phyloP scores from a whole-genome alignment of 2,329 filamentous ascomycete species.

The Aureobasidium mangrovei region DNA sequence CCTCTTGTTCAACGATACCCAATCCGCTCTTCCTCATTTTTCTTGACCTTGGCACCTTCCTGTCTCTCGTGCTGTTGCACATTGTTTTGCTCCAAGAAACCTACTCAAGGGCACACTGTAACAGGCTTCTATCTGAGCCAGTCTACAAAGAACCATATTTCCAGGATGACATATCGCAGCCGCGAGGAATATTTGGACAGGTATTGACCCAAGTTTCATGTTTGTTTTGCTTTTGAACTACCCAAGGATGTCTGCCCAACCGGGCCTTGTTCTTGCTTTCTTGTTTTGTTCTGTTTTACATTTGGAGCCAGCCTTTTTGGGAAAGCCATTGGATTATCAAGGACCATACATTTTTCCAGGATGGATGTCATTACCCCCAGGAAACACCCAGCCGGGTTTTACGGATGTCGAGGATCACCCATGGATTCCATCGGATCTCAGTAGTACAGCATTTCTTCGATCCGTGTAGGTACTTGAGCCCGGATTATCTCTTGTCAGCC shows the following conservation, averaged over 20 bases:
- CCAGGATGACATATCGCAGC: constrained; percentile 32
- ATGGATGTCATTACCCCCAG: not conserved
- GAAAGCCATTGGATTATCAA: constrained; percentile 10
- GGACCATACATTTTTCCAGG: not conserved
- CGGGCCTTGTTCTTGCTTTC: constrained; percentile 16
- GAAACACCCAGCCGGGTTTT: not conserved
- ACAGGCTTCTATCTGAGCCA: constrained; percentile 15
- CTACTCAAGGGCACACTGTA: constrained; percentile 2
- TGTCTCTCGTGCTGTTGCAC: constrained; percentile 10
- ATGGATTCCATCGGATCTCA: not conserved
- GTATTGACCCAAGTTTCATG: constrained; percentile 24
- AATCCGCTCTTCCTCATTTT: constrained; percentile 6
- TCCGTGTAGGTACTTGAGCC: constrained; percentile 3
- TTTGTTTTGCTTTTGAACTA: constrained; percentile 16
- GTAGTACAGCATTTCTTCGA: constrained; percentile 6
- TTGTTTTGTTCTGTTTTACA: constrained; percentile 15
- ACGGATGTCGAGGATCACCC: not conserved
- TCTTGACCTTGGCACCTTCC: not conserved
- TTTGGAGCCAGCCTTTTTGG: constrained; percentile 13
- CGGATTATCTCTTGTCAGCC: constrained; percentile 1
- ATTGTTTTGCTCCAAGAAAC: constrained; percentile 8
- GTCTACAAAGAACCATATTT: constrained; percentile 7
- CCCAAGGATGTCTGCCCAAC: constrained; percentile 17
- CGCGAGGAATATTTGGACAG: constrained; percentile 30
- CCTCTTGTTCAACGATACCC: constrained; percentile 2